Evolutionary conservation across 345 rosid species (phyloP), one percentile per base, ranked within the genome.

Genomic region (Populus davidiana): DNA sequence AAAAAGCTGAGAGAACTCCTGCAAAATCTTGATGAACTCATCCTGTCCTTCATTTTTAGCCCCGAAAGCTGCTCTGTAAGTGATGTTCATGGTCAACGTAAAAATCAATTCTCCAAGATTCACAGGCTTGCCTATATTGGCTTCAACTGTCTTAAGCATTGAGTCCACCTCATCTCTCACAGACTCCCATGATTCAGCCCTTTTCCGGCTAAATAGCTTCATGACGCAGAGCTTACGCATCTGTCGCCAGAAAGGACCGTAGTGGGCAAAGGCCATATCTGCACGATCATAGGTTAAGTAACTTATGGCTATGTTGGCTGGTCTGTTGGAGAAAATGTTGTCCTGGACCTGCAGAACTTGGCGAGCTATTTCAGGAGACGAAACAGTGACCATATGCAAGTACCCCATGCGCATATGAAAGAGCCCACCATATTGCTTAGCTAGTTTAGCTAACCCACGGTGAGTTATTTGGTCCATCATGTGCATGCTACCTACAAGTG

Each of bases 241-340:
- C 88, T 94, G 98, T 38, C 99, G 81, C 99, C 99, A 94, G 63
- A 92, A 94, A 1, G 99, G 98, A 0, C 99, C 99, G 74, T 94
- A 96, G 81, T 92, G 90, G 17, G 98, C 95, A 23, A 96, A 96
- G 43, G 99, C 99, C 97, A 96, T 92, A 78, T 96, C 98, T 2
- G 97, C 93, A 12, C 98, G 86, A 69, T 90, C 89, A 49, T 96
- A 96, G 11, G 97, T 94, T n/a, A 96, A 87, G 75, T 91, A 94
- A 69, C 89, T 83, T 64, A 91, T 91, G 78, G 97, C 97, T 71
- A 89, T 84, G 25, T 91, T 92, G 63, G 97, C 97, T 0, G 99
- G 97, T 0, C 99, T 80, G 81, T 96, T 96, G 2, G 98, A 94
- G 87, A 94, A 94, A 44, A 88, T 79, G 76, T 86, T 90, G 62